These are phyloP conservation scores for Tagetes erecta DNA, from an alignment of 129 eudicot species.

Conservation along the genomic window DNA sequence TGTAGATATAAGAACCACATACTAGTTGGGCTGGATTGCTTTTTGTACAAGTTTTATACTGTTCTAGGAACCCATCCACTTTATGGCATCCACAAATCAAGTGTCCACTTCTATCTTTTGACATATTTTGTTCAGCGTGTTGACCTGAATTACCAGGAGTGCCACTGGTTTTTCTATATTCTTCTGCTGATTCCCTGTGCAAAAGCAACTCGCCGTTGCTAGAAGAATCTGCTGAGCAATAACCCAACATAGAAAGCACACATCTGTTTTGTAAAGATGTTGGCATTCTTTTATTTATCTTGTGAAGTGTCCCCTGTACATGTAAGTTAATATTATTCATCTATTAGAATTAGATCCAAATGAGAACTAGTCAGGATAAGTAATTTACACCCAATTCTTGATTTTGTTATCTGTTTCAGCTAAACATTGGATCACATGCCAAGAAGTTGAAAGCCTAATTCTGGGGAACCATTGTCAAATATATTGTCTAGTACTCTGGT, in stretches of 20 bases:
- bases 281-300: slow-evolving; percentile 66
- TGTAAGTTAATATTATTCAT: neutral
- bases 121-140: slow-evolving; percentile 3
- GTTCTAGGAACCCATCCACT: slow-evolving; percentile 41
- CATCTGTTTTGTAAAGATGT: slow-evolving; percentile 58
- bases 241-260: slow-evolving; percentile 59
- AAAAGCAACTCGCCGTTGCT: slow-evolving; percentile 44
- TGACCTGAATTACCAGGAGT: slow-evolving; percentile 13
- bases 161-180: slow-evolving; percentile 5
- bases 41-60: slow-evolving; percentile 32
- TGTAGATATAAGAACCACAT: slow-evolving; percentile 30
- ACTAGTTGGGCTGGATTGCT: slow-evolving; percentile 45
- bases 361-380: neutral
- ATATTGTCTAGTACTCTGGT: neutral
- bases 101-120: slow-evolving; percentile 19
- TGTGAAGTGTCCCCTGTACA: slow-evolving; percentile 53
- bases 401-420: neutral
- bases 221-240: slow-evolving; percentile 38
- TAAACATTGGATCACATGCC: slow-evolving; percentile 16
- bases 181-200: slow-evolving; percentile 22
- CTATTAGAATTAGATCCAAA: slow-evolving; percentile 5
- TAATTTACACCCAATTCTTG: neutral
- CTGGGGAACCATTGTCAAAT: neutral
- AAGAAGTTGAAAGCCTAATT: neutral
- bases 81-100: slow-evolving; percentile 51